Evolutionary conservation across 2,329 filamentous ascomycete genomes (phyloP).

Genomic region (Coniella vitis): DNA sequence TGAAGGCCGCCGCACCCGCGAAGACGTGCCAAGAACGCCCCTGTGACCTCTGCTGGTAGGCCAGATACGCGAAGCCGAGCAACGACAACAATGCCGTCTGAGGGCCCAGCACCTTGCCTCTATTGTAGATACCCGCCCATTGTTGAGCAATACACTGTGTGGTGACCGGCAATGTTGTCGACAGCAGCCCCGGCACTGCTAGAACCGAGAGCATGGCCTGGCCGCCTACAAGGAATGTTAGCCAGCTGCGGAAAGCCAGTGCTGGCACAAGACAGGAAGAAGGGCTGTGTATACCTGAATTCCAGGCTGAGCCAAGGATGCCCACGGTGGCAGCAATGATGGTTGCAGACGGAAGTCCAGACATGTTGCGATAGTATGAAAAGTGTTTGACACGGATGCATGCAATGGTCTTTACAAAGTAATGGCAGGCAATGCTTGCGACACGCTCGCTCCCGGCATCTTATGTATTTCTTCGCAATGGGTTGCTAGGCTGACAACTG

Average conservation of each 20-base stretch:
- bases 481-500: not conserved
- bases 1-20: slow-evolving; percentile 25
- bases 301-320: slow-evolving; percentile 31
- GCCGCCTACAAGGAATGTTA: slow-evolving; percentile 23
- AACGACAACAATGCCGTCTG: slow-evolving; percentile 27
- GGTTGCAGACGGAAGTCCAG: slow-evolving; percentile 9
- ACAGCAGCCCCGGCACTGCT: slow-evolving; percentile 25
- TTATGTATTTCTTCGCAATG: not conserved
- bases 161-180: slow-evolving; percentile 19
- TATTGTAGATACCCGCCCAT: slow-evolving; percentile 32
- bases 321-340: slow-evolving; percentile 31
- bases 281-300: slow-evolving; percentile 25
- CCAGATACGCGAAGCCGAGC: slow-evolving; percentile 29
- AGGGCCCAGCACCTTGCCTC: slow-evolving; percentile 32
- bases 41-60: slow-evolving; percentile 25
- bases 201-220: slow-evolving; percentile 31
- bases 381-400: not conserved
- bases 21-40: slow-evolving; percentile 28
- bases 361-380: slow-evolving; percentile 1
- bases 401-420: not conserved
- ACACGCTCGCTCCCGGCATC: no score
- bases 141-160: slow-evolving; percentile 25
- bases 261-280: no score
- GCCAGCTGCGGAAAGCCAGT: not conserved
- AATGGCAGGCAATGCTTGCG: no score